Conservation (phyloP, 2,329 filamentous ascomycete species). For the Didymella pomorum region DNA sequence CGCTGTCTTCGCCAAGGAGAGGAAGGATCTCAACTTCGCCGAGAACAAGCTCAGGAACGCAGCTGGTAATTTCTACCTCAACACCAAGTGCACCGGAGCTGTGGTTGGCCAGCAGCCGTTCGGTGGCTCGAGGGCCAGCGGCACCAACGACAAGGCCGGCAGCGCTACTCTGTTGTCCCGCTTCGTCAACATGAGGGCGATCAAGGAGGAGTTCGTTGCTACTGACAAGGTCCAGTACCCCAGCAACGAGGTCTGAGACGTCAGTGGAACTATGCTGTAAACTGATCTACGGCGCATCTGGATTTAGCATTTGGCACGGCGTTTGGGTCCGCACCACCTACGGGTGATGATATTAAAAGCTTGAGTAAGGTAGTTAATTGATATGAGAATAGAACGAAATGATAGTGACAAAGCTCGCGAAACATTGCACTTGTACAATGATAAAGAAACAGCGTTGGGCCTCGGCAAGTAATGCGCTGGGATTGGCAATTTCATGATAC, state of each 20-base stretch:
- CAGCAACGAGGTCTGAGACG: constrained; percentile 56
- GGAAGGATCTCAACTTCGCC: constrained; percentile 70
- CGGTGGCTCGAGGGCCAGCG: constrained; percentile 63
- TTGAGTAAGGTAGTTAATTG: constrained; percentile 1
- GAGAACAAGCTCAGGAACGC: constrained; percentile 76
- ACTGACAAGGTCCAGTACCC: constrained; percentile 60
- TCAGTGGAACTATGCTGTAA: background rate
- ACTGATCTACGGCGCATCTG: constrained; percentile 10
- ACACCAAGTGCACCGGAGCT: constrained; percentile 73
- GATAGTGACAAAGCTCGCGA: constrained; percentile 1
- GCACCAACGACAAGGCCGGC: constrained; percentile 67
- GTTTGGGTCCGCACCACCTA: constrained; percentile 10
- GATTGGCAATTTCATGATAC: constrained; percentile 24
- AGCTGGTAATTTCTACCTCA: constrained; percentile 86
- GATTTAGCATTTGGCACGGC: constrained; percentile 16
- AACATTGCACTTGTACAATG: background rate
- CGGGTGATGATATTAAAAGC: constrained; percentile 13
- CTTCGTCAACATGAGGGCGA: constrained; percentile 64
- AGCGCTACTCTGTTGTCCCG: constrained; percentile 60
- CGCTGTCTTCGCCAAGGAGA: constrained; percentile 75
- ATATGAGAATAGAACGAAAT: constrained; percentile 2
- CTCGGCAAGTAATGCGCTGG: constrained; percentile 11
- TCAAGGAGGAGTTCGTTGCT: constrained; percentile 65
- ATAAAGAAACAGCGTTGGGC: background rate
- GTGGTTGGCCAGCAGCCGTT: constrained; percentile 61